Evolutionary conservation across 176 grass and related monocot species (phyloP).

Genomic region (Carex parvula): DNA sequence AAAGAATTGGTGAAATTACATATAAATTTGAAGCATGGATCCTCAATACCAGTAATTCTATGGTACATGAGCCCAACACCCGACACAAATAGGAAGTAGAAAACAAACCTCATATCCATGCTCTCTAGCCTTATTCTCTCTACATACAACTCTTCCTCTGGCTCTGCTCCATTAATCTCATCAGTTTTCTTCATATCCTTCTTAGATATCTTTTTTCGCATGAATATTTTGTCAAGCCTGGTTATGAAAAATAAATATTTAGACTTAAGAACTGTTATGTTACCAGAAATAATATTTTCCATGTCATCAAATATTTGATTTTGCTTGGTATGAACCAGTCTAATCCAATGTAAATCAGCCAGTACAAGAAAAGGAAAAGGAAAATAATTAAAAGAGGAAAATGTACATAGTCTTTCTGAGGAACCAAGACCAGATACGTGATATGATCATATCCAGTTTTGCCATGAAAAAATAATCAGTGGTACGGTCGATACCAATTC

Average conservation of each 20-base stretch:
- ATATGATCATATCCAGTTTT: slow-evolving; percentile 89
- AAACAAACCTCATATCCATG: slow-evolving; percentile 74
- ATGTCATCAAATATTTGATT: slow-evolving; percentile 12
- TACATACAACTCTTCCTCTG: slow-evolving; percentile 57
- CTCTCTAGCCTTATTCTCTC: slow-evolving; percentile 90
- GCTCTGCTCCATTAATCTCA: slow-evolving; percentile 50
- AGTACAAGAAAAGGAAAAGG: background rate
- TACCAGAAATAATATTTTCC: background rate
- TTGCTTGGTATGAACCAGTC: background rate
- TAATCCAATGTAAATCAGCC: background rate
- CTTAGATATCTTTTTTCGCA: slow-evolving; percentile 45
- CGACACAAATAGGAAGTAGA: slow-evolving; percentile 19
- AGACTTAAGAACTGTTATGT: background rate
- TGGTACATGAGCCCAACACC: background rate
- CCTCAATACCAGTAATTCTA: background rate
- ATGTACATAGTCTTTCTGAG: slow-evolving; percentile 74
- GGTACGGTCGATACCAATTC: slow-evolving; percentile 80
- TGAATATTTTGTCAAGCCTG: slow-evolving; percentile 79
- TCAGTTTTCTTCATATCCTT: slow-evolving; percentile 70
- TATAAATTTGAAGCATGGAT: background rate
- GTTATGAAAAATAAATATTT: slow-evolving; percentile 12
- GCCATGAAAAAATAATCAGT: slow-evolving; percentile 94
- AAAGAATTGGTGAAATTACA: background rate
- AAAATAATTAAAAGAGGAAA: slow-evolving; percentile 18
- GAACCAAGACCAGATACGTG: slow-evolving; percentile 65